These are phyloP conservation scores for Suhomyces wounanorum DNA, from an alignment of 1,139 yeast species.

Conservation along the genomic window DNA sequence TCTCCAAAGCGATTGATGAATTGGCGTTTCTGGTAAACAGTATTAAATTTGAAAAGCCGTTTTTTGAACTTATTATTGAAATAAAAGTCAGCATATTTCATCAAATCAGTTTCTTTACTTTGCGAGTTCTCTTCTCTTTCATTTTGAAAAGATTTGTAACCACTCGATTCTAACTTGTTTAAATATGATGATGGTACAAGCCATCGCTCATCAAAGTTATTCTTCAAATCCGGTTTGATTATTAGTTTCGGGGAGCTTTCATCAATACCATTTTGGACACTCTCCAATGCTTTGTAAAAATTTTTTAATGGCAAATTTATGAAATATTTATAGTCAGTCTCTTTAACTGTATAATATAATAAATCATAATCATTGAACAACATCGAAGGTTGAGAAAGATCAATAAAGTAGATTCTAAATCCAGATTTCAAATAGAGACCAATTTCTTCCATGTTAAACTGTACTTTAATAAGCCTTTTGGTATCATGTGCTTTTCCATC, in stretches of 20 bases:
- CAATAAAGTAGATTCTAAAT: slow-evolving; percentile 58
- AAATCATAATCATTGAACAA: slow-evolving; percentile 48
- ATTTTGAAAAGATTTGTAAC: neutral
- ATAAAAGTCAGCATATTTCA: slow-evolving; percentile 37
- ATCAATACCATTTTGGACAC: slow-evolving; percentile 30
- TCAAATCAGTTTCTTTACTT: slow-evolving; percentile 3
- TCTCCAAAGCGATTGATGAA: slow-evolving; percentile 50
- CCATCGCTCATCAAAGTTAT: slow-evolving; percentile 26
- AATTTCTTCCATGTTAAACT: slow-evolving; percentile 58
- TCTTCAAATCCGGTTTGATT: slow-evolving; percentile 1
- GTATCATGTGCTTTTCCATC: neutral
- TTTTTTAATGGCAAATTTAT: slow-evolving; percentile 48
- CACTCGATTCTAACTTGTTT: neutral
- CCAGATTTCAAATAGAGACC: slow-evolving; percentile 60
- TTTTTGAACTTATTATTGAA: slow-evolving; percentile 37
- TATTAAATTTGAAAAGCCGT: slow-evolving; percentile 48
- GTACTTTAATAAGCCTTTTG: slow-evolving; percentile 39
- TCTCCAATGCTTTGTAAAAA: slow-evolving; percentile 42
- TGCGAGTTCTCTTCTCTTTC: neutral
- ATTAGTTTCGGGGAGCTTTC: neutral
- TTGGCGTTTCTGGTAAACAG: slow-evolving; percentile 49
- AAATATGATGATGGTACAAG: slow-evolving; percentile 1
- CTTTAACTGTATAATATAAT: slow-evolving; percentile 43
- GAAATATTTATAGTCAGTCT: slow-evolving; percentile 44
- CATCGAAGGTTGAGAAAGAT: slow-evolving; percentile 48